Conservation (phyloP, 73 alveolate genomes). For the Tetrahymena thermophila region DNA sequence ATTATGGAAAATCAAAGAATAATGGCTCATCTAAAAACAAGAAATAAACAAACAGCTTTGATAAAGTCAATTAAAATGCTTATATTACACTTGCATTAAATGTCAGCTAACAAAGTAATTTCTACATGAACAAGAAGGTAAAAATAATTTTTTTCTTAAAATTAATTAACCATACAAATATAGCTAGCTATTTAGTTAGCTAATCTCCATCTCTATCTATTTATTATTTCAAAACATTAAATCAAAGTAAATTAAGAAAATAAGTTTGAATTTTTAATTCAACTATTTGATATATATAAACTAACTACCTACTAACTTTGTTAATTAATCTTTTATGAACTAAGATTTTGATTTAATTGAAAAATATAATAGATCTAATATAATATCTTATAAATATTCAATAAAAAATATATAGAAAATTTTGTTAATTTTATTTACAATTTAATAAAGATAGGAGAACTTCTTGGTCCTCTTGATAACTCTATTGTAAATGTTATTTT, state of each 20-base stretch:
- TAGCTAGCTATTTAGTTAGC: no score
- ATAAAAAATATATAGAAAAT: neutral
- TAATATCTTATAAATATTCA: no score
- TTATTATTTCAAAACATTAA: neutral
- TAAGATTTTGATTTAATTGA: no score
- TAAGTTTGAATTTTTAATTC: no score
- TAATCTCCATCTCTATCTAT: no score
- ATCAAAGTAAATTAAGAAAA: neutral
- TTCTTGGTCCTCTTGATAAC: neutral
- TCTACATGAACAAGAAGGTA: neutral
- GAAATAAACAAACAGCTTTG: neutral
- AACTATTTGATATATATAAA: neutral
- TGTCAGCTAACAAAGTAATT: neutral
- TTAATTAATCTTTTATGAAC: no score
- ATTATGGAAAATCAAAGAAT: neutral
- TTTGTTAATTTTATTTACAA: neutral
- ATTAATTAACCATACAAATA: no score
- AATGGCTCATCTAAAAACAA: neutral
- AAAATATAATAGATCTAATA: no score
- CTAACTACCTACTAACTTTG: no score
- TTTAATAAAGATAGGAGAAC: neutral
- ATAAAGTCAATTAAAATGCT: neutral
- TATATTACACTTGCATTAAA: neutral
- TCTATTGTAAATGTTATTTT: neutral
- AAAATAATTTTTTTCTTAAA: neutral